Evolutionary conservation across 352 stramenopile species (phyloP).

Genomic region (Sclerospora graminicola): DNA sequence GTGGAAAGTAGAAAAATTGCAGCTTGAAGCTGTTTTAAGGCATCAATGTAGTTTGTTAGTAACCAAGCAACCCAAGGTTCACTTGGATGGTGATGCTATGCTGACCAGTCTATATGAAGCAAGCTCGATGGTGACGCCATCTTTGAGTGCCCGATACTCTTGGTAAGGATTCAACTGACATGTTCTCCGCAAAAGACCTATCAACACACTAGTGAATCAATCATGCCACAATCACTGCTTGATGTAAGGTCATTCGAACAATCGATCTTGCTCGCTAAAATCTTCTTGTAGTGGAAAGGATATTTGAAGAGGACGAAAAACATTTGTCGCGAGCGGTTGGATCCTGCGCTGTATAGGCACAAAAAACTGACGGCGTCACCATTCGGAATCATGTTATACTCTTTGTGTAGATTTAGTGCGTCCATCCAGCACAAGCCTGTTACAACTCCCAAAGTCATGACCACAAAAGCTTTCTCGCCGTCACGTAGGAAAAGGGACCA

Average conservation of each 20-base stretch:
- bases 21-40: conserved; percentile 19
- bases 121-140: conserved; percentile 3
- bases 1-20: conserved; percentile 16
- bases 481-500: too few species aligned
- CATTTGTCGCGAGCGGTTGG: conserved; percentile 39
- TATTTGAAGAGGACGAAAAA: conserved; percentile 75
- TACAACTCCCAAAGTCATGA: too few species aligned
- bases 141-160: conserved; percentile 12
- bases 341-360: conserved; percentile 45
- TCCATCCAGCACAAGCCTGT: too few species aligned
- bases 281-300: conserved; percentile 23
- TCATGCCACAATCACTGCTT: neutral
- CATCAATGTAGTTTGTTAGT: neutral
- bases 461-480: too few species aligned
- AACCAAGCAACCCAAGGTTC: neutral
- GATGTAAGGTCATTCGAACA: conserved; percentile 19
- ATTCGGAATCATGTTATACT: neutral
- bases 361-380: conserved; percentile 16
- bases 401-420: conserved; percentile 33
- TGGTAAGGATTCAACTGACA: neutral
- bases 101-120: conserved; percentile 16
- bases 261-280: neutral
- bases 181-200: conserved; percentile 28
- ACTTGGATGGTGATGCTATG: neutral
- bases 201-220: conserved; percentile 33